phyloP scores from a whole-genome alignment of 2,329 filamentous ascomycete genomes.

The Plenodomus tracheiphilus region DNA sequence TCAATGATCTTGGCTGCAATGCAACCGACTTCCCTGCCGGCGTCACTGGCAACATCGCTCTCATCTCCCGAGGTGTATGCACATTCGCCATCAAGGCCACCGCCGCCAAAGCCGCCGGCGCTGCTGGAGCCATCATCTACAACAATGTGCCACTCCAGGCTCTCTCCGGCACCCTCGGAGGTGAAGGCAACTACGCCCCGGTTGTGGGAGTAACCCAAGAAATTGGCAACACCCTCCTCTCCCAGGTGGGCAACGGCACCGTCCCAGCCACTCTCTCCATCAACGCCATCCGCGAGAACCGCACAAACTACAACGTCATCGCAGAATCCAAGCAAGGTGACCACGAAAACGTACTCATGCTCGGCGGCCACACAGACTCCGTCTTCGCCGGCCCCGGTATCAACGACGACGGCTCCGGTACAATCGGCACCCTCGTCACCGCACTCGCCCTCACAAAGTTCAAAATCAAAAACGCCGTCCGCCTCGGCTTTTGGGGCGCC shows the following conservation, averaged over 20 bases:
- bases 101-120: conserved; percentile 68
- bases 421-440: conserved; percentile 43
- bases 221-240: conserved; percentile 60
- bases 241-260: conserved; percentile 54
- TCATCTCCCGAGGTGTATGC: conserved; percentile 70
- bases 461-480: conserved; percentile 46
- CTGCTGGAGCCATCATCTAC: conserved; percentile 70
- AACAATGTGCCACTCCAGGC: conserved; percentile 64
- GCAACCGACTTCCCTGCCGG: conserved; percentile 61
- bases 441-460: conserved; percentile 46
- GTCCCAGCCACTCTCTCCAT: conserved; percentile 43
- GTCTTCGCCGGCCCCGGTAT: conserved; percentile 49
- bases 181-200: conserved; percentile 59
- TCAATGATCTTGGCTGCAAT: conserved; percentile 66
- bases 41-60: conserved; percentile 65
- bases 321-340: conserved; percentile 47
- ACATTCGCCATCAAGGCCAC: conserved; percentile 70
- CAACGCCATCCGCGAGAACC: conserved; percentile 50
- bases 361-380: conserved; percentile 47
- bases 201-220: conserved; percentile 68
- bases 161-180: conserved; percentile 69
- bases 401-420: conserved; percentile 49
- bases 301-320: conserved; percentile 49
- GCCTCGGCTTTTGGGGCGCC: conserved; percentile 47
- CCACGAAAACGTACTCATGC: conserved; percentile 45